phyloP scores from a whole-genome alignment of 768 basidiomycete genomes.

The Boletus bicolor region DNA sequence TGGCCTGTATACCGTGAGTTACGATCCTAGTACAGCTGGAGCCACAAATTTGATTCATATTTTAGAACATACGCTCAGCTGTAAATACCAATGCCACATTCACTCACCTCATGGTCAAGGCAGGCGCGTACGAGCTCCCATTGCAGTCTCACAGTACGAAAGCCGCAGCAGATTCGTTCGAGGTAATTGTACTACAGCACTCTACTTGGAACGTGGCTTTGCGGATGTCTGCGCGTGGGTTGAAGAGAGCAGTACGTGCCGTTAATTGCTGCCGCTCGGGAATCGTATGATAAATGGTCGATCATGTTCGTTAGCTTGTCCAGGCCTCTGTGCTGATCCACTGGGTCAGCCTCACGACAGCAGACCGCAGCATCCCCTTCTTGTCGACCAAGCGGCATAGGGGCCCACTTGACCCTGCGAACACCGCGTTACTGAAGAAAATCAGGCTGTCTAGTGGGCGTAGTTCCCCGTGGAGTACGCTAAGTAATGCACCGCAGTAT shows the following conservation, averaged over 20 bases:
- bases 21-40: not conserved
- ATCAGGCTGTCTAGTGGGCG: constrained; percentile 13
- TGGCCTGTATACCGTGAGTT: constrained; percentile 36
- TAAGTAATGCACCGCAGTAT: constrained; percentile 17
- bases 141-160: constrained; percentile 30
- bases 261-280: constrained; percentile 33
- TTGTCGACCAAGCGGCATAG: constrained; percentile 16
- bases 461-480: constrained; percentile 13
- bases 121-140: constrained; percentile 26
- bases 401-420: not conserved
- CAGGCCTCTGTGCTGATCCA: constrained; percentile 4
- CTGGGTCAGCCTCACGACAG: constrained; percentile 10
- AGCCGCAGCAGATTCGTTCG: constrained; percentile 45
- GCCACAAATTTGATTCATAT: not conserved
- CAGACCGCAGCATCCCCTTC: not conserved
- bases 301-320: not conserved
- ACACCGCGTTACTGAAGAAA: constrained; percentile 20
- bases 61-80: constrained; percentile 25
- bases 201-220: constrained; percentile 39
- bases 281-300: constrained; percentile 29
- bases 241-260: constrained; percentile 35
- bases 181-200: constrained; percentile 43
- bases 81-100: constrained; percentile 37
- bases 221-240: constrained; percentile 39
- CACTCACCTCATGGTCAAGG: constrained; percentile 37